Evolutionary conservation across 2,329 filamentous ascomycete species (phyloP).

Genomic region (Aspergillus versicolor): DNA sequence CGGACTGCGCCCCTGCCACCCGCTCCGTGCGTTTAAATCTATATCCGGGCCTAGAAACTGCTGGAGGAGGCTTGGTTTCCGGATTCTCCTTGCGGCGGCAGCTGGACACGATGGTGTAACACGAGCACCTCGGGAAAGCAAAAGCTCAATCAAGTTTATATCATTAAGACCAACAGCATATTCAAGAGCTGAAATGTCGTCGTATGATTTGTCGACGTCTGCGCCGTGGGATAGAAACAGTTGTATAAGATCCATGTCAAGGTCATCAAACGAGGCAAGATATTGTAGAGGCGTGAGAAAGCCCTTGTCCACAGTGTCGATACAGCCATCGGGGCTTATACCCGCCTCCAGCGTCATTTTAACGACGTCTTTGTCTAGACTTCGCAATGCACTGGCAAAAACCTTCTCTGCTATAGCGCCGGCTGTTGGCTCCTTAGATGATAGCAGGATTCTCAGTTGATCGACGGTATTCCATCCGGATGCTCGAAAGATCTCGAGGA

Average conservation of each 20-base stretch:
- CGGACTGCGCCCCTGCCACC: too few species aligned
- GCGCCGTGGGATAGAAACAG: neutral
- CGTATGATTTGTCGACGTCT: neutral
- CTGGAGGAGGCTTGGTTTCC: too few species aligned
- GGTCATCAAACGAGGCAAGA: neutral
- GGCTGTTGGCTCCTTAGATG: slow-evolving; percentile 16
- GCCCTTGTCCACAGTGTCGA: neutral
- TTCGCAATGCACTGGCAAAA: too few species aligned
- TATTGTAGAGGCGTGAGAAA: slow-evolving; percentile 5
- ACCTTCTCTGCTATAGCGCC: slow-evolving; percentile 1
- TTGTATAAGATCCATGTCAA: neutral
- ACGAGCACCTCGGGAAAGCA: neutral
- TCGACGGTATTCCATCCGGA: slow-evolving; percentile 3
- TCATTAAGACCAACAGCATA: neutral
- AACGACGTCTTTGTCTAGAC: too few species aligned
- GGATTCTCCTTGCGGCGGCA: neutral
- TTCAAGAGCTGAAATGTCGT: neutral
- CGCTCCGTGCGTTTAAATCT: too few species aligned
- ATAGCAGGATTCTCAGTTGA: neutral
- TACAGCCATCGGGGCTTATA: neutral
- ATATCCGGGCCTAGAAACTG: too few species aligned
- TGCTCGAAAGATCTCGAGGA: neutral
- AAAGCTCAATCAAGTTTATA: neutral
- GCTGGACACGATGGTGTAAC: slow-evolving; percentile 2
- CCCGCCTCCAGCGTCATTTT: neutral